These are phyloP conservation scores for Pachyrhizus erosus DNA, from an alignment of 306 rosid genomes.

Conservation along the genomic window DNA sequence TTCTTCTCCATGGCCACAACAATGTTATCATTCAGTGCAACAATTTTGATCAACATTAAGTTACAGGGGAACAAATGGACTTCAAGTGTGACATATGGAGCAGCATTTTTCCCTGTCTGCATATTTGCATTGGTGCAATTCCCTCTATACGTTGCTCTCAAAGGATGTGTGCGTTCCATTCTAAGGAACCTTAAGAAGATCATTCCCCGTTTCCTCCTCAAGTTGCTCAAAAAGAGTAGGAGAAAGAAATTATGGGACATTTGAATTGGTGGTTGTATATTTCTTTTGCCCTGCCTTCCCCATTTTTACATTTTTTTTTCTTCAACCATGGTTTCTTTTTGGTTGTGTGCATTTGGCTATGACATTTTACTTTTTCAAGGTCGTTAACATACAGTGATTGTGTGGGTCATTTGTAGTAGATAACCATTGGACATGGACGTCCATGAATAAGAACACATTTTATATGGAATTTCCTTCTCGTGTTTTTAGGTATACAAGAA, in stretches of 20 bases:
- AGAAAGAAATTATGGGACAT: background rate
- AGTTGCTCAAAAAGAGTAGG: slow-evolving; percentile 2
- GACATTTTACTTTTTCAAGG: background rate
- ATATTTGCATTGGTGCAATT: slow-evolving; percentile 48
- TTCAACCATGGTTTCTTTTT: background rate
- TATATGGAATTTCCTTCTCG: background rate
- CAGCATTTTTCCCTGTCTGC: slow-evolving; percentile 47
- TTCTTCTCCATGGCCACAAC: slow-evolving; percentile 60
- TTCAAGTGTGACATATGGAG: slow-evolving; percentile 41
- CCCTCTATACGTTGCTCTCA: slow-evolving; percentile 43
- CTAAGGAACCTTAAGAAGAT: slow-evolving; percentile 34
- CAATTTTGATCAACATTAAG: slow-evolving; percentile 43
- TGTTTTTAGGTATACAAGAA: background rate
- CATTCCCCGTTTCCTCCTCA: slow-evolving; percentile 43
- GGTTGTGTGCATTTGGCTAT: background rate
- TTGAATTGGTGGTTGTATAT: background rate
- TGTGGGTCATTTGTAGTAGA: background rate
- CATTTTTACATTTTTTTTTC: background rate
- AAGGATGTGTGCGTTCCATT: background rate
- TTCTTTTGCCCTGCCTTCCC: background rate
- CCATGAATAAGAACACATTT: slow-evolving; percentile 3
- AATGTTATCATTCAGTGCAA: slow-evolving; percentile 46
- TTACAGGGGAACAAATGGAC: slow-evolving; percentile 40
- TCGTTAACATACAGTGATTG: background rate
- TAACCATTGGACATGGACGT: background rate